Base-by-base conservation (phyloP, 257 asterid genomes). In the Fraxinus excelsior region DNA sequence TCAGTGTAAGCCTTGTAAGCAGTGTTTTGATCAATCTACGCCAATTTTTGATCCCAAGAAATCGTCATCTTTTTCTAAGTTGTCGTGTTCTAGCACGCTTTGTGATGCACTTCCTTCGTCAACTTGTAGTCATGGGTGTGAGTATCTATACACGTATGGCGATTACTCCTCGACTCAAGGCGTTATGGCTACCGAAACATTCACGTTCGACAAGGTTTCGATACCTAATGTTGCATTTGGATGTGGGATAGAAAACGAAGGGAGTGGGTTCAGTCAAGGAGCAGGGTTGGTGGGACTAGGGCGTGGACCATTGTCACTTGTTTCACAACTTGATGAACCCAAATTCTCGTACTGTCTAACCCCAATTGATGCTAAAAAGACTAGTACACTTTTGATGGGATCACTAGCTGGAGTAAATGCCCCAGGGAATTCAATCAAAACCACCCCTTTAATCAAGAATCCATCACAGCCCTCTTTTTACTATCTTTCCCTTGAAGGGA, bases 201-300 rank as follows among this genome's bases (percentile, higher is more conserved):
- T 94, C 73, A 82, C 86, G 1, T 89, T 94, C 26, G 93, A 83
- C 13, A 37, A 86, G 1, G 90, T 75, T 14, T 72, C 92, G 0
- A 76, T 91, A 4, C 84, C 84, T 0, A 81, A 85, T 5, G 72
- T 94, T 0, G 97, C 87, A 38, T 94, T 94, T 38, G 98, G 98
- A 4, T 94, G 97, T n/a, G 97, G 98, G 3, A 79, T 74, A 5
- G 90, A 89, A 18, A 94, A 94, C 58, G 90, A 92, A 21, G 97
- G 97, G 0, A 77, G 83, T 25, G 93, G 93, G 26, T 92, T 94
- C 58, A 83, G 78, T n/a, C 93, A 86, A 80, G 97, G 96, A 0
- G 93, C 91, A 8, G 98, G 98, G 64, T 83, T 94, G 1, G 94
- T 92, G 7, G 98, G 98, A 2, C 74, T 94, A 78, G 97, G 98